Conservation (phyloP, 2,329 filamentous ascomycete species). For the Fusarium burgessii region DNA sequence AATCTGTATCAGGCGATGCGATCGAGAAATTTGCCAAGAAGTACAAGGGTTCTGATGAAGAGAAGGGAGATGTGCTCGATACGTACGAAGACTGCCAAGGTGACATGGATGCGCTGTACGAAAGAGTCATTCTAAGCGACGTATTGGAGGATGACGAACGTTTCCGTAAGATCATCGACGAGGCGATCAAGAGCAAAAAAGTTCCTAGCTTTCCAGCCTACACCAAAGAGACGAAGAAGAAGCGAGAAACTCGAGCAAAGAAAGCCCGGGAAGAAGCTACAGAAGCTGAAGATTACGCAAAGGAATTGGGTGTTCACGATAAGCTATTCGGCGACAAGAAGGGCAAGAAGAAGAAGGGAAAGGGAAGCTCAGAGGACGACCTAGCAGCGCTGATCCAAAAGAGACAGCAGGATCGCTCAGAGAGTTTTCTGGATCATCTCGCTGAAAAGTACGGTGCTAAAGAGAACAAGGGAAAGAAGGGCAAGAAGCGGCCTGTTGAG, state of each 20-base stretch:
- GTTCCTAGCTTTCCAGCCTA: constrained; percentile 77
- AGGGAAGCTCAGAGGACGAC: constrained; percentile 60
- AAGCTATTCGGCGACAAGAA: constrained; percentile 71
- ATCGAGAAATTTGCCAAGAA: constrained; percentile 80
- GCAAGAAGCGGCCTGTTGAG: constrained; percentile 67
- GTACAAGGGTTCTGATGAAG: constrained; percentile 90
- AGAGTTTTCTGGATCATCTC: constrained; percentile 76
- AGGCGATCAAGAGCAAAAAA: constrained; percentile 77
- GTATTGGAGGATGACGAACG: constrained; percentile 86
- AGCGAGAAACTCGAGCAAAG: constrained; percentile 68
- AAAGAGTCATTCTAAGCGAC: constrained; percentile 87
- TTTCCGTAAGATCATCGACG: constrained; percentile 83
- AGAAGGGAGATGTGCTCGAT: constrained; percentile 79
- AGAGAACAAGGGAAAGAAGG: constrained; percentile 60
- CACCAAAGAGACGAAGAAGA: constrained; percentile 76
- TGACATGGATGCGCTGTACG: constrained; percentile 81
- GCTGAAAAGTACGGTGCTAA: constrained; percentile 78
- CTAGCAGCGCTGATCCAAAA: constrained; percentile 81
- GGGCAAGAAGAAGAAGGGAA: constrained; percentile 56
- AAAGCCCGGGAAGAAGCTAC: constrained; percentile 74
- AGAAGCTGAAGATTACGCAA: constrained; percentile 80
- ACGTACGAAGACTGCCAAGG: constrained; percentile 82
- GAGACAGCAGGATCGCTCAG: constrained; percentile 71
- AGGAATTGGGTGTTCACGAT: constrained; percentile 79
- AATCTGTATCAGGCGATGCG: constrained; percentile 78